Percentiles rank a stretch among this genome's conserved stretches.
Evolutionary conservation across 176 grass and related monocot species (phyloP).

Genomic region (Saccharum officinarum): DNA sequence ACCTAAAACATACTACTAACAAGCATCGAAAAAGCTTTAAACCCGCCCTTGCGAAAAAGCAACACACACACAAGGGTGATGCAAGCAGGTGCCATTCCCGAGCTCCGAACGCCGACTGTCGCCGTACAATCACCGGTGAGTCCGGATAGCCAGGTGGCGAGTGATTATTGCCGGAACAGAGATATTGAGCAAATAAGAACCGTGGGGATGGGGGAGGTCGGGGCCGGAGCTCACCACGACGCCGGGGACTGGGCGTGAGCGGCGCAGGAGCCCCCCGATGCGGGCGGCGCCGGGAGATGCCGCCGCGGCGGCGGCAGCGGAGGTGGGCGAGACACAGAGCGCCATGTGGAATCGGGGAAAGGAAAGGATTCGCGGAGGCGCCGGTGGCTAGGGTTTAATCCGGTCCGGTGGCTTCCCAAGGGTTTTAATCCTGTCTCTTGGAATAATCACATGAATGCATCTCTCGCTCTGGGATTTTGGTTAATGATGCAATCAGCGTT

Average conservation of each 20-base stretch:
- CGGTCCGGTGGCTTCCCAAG: background rate
- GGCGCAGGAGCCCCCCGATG: background rate
- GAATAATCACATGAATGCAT: no score
- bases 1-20: background rate
- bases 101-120: background rate
- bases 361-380: background rate
- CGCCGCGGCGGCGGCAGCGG: conserved; percentile 11
- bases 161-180: background rate
- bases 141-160: background rate
- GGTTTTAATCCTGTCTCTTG: background rate
- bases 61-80: background rate
- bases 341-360: conserved; percentile 12
- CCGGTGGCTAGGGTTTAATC: conserved; percentile 48
- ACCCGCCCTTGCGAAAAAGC: background rate
- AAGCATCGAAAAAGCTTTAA: background rate
- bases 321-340: conserved; percentile 22
- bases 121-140: background rate
- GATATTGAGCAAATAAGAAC: background rate
- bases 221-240: conserved; percentile 33
- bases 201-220: background rate
- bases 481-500: no score
- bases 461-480: no score
- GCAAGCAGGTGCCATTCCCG: background rate
- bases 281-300: conserved; percentile 8
- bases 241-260: background rate